Base-by-base conservation (phyloP, 2,329 filamentous ascomycete genomes). In the Colletotrichum siamense region DNA sequence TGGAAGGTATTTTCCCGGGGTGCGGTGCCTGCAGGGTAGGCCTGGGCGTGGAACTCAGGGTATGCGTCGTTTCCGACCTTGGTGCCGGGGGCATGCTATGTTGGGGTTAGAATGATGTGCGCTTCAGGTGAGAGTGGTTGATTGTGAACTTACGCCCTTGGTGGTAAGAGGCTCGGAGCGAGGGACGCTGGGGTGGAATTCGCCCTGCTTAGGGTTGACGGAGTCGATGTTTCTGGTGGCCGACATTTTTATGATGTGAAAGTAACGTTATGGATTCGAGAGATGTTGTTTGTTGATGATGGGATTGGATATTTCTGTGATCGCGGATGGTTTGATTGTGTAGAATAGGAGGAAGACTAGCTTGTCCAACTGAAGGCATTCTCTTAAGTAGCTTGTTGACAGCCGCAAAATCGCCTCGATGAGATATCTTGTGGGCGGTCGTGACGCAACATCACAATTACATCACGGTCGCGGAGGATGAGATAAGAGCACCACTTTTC, bases 1-100 rank as follows among this genome's bases (percentile, higher is more conserved):
- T 83, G 79, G 81, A 85, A 88, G 12, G 83, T 85, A 70, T 82
- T 66, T 68, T 86, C 82, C 16, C 76, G 76, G 4, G 94, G 94
- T 0, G 94, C 94, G 5, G 91, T 90, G 75, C 94, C 94, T 0
- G 93, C 84, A 1, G 92, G 88, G 44, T 92, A 84, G 2, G 88
- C 89, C 82, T 95, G 79, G 28, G 91, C 89, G 80, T 89, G 86
- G 86, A 94, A 95, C 81, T 94, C 93, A 24, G 91, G 91, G 15
- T 84, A 81, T 28, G 86, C 85, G 69, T 93, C 92, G 79, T 92
- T 91, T 80, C 90, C 90, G 73, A 91, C 88, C 77, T 91, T 88
- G 79, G 89, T 86, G 69, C 93, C 93, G 5, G 90, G 89, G 81
- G 92, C 88, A 83, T 95, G 93, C 92, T 94, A 79, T 39, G n/a